Evolutionary conservation across 176 grass and related monocot species (phyloP), one percentile per base, ranked within the genome.

Genomic region (Oryza longistaminata): DNA sequence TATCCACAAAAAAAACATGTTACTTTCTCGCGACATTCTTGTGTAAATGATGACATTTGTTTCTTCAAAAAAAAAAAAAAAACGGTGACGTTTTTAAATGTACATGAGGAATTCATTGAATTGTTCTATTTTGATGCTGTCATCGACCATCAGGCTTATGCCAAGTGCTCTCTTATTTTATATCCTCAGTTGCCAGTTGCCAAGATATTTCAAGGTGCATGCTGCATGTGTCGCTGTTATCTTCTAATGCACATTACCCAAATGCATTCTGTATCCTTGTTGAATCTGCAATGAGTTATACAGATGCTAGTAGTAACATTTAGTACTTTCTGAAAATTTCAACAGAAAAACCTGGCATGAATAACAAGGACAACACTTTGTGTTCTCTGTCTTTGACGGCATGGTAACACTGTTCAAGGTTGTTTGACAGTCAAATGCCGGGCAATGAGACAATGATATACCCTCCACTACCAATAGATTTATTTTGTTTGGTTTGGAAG

Each of bases 1-100:
- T 71, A 68, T 80, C 40, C 21, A 22, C 80, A 37, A 50, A 85
- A 73, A 10, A 81, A 73, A 10, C n/a, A n/a, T 62, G 35, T 78
- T 79, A 12, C 46, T 48, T 5, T 66, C 42, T 26, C n/a, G 9
- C 1, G 40, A 44, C 24, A 71, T 65, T 61, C 53, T 8, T 76
- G 6, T 77, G 53, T 82, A 77, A 82, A 77, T 81, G 72, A 0
- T 16, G 11, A 15, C 34, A 34, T 76, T 40, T 34, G 61, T 62
- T 64, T 50, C 0, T 5, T 58, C 16, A 55, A 7, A 49, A 49
- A 49, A 49, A 49, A n/a, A 3, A n/a, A n/a, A n/a, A n/a, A n/a
- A n/a, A n/a, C n/a, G 6, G 53, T 22, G 58, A 62, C 58, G 1
- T 24, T n/a, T 66, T 10, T 33, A 64, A 66, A 45, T 66, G 58